A percentile compares a stretch with the other conserved stretches of the same genome.
Evolutionary conservation across 208 protist genomes (phyloP).

Genomic region (Crithidia acanthocephali): DNA sequence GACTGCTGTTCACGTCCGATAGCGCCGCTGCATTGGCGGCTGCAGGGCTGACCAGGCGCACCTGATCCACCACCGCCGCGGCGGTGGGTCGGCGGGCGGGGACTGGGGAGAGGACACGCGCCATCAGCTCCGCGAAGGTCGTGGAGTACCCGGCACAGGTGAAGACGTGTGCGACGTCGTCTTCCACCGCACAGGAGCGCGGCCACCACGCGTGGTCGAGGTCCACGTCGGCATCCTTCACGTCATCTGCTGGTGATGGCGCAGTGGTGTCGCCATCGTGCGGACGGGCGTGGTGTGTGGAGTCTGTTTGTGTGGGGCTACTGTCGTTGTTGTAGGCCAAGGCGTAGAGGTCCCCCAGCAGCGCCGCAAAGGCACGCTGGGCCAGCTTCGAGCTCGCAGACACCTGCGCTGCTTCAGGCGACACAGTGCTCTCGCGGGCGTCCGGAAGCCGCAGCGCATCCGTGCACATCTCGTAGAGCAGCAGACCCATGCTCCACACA

Average conservation of each 20-base stretch:
- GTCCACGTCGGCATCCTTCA: neutral
- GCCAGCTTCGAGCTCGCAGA: conserved; percentile 14
- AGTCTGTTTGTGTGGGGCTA: no score
- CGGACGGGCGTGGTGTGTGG: no score
- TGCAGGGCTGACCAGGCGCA: conserved; percentile 20
- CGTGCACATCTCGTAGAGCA: conserved; percentile 34
- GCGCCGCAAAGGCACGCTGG: conserved; percentile 23
- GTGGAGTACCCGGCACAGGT: conserved; percentile 22
- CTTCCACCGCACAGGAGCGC: conserved; percentile 30
- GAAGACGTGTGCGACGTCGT: conserved; percentile 8
- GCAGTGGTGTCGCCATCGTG: neutral
- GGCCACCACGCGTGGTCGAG: conserved; percentile 24
- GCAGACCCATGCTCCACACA: conserved; percentile 37
- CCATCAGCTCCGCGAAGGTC: conserved; percentile 18
- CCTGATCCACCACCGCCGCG: conserved; percentile 19
- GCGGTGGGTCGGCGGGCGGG: conserved; percentile 34
- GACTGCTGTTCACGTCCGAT: neutral
- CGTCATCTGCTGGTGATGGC: neutral
- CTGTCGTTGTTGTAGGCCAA: conserved; percentile 8
- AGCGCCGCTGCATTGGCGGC: neutral
- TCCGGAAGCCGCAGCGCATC: conserved; percentile 8
- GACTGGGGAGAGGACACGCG: conserved; percentile 33
- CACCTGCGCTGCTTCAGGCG: no score
- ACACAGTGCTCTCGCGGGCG: no score
- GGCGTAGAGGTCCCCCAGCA: conserved; percentile 31